Percentiles rank a stretch among this genome's conserved stretches.
Conservation (phyloP, 768 basidiomycete genomes). For the Hortiboletus campestris region DNA sequence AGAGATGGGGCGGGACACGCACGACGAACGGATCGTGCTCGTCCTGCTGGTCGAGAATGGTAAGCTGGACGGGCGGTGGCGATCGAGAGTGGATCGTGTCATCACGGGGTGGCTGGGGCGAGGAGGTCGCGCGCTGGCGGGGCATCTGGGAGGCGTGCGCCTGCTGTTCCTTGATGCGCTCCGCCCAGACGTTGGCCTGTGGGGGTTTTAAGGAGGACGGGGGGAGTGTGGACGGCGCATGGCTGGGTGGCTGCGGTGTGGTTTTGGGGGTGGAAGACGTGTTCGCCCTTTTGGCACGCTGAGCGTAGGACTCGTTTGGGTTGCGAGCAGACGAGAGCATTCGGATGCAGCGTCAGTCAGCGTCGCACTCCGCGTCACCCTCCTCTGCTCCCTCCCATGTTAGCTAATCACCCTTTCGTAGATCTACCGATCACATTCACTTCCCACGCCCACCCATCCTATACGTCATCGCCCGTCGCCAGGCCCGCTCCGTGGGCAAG, state of each 20-base stretch:
- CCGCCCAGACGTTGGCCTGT: conserved; percentile 42
- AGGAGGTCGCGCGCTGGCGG: conserved; percentile 11
- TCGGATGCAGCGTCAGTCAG: conserved; percentile 22
- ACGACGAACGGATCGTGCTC: conserved; percentile 47
- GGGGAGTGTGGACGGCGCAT: not conserved
- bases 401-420: conserved; percentile 16
- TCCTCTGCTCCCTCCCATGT: not conserved
- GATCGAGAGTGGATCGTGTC: conserved; percentile 21
- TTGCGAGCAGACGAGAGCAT: conserved; percentile 36
- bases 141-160: conserved; percentile 21
- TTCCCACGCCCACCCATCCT: conserved; percentile 6
- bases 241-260: not conserved
- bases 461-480: not conserved
- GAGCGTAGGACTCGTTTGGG: conserved; percentile 55
- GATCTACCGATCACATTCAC: conserved; percentile 13
- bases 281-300: conserved; percentile 48
- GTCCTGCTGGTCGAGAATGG: conserved; percentile 26
- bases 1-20: conserved; percentile 35
- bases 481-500: not conserved
- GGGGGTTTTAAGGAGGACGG: conserved; percentile 19
- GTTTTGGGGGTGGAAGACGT: conserved; percentile 6
- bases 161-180: conserved; percentile 42
- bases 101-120: conserved; percentile 14
- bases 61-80: conserved; percentile 14
- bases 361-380: conserved; percentile 25